Base-by-base conservation (phyloP, 2,329 filamentous ascomycete species). In the Coniochaeta ligniaria region DNA sequence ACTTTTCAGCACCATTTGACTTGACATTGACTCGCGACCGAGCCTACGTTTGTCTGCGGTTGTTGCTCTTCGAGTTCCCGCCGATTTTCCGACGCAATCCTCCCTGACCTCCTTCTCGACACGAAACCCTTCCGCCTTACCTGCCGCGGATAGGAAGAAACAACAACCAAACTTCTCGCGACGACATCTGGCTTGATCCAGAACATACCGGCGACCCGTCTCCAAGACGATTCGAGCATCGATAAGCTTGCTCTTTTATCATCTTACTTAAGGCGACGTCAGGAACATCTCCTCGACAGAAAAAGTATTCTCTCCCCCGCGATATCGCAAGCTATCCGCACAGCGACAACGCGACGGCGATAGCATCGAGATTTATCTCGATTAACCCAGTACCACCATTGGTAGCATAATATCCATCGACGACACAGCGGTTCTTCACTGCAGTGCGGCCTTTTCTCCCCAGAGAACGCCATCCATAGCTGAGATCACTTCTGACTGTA, bases 401-500 rank as follows among this genome's bases (percentile, higher is more conserved):
- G 17, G 11, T 17, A 38, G 16, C 24, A 41, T 24, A n/a, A 52
- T 22, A 54, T 45, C 58, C 38, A 59, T 58, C 60, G 28, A 58
- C 24, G 54, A 57, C 35, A n/a, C 31, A 35, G 54, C 54, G 26
- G 20, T 38, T 58, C 5, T 45, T 45, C 36, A 55, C 43, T 28
- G 20, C 52, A 38, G 4, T 28, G 38, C 41, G 58, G 59, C 61
- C 61, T 64, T 62, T 60, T 62, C 45, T 58, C 41, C 47, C 59
- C 50, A 59, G 61, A 61, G n/a, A 57, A 24, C 54, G 35, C 54
- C 61, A 56, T 36, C 47, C 57, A 63, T 54, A 59, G 63, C 63
- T 63, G 60, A 63, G 63, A 63, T 64, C 64, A 64, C 64, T 65
- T 65, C 64, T 64, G 60, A 60, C 60, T 43, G 58, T 59, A 52